Base-by-base conservation (phyloP, 2,329 filamentous ascomycete species). In the Hymenoscyphus linearis region DNA sequence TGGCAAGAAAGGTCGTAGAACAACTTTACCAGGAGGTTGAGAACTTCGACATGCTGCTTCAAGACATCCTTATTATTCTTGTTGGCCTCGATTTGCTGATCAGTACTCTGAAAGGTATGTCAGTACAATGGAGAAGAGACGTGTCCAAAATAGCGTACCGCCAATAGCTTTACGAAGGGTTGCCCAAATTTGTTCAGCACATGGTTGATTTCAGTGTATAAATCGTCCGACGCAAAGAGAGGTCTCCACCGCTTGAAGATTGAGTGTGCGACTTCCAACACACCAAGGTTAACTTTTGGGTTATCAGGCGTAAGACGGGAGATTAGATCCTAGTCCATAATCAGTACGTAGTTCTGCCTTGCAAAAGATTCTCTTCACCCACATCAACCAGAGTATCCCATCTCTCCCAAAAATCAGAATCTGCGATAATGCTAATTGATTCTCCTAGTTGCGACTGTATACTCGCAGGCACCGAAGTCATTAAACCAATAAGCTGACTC, bases 1-100 rank as follows among this genome's bases (percentile, higher is more conserved):
- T 99, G 96, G 73, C 88, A 96, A n/a, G 93, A 97, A 58, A 99
- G 85, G 75, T 99, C 96, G 77, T 95, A 95, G 73, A 98, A 86
- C 55, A 99, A 86, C 79, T 96, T 96, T 68, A 97, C 82, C 68
- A 96, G 85, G 58, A 98, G 81, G 74, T 93, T 93, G 65, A 99
- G 82, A 2, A 92, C 91, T 66, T 90, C 86, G 69, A 96, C 93
- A 74, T 91, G 90, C 67, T 85, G 85, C 71, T 87, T 86, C 52
- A 99, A 81, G 16, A 81, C 84, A 4, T 83, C 84, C 70, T 90
- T 89, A 74, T 97, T 89, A 74, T 84, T 80, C 71, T 87, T 84
- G 73, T 92, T 91, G 68, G 87, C 83, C 62, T 88, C 83, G 68
- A 99, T 88, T 66, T 85, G 83, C 63, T 80, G 78, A 74, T 93